Conservation (phyloP, 345 rosid species). For the Isatis tinctoria region DNA sequence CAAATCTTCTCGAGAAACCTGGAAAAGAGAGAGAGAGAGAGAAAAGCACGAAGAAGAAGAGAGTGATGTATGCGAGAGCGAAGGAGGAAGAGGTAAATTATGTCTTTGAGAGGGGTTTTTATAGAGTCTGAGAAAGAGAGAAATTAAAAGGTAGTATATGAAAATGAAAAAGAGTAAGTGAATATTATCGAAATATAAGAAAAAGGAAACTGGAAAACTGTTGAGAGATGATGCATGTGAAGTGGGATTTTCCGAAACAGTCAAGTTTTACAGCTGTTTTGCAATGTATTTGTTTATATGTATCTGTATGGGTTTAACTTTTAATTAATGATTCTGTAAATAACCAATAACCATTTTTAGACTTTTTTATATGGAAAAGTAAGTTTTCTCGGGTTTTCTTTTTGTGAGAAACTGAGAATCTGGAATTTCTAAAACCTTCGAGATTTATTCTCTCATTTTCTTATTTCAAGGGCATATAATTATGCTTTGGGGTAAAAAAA, state of each 20-base stretch:
- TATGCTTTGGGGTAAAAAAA: too few relatives aligned
- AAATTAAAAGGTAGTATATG: neutral
- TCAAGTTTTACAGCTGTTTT: slow-evolving; percentile 28
- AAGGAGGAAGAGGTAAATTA: slow-evolving; percentile 26
- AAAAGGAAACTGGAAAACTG: neutral
- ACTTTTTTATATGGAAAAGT: neutral
- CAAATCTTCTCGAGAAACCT: neutral
- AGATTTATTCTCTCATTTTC: neutral
- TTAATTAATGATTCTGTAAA: neutral
- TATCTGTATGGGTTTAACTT: slow-evolving; percentile 1
- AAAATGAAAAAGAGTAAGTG: neutral
- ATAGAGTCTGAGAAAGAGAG: slow-evolving; percentile 2
- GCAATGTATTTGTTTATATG: slow-evolving; percentile 11
- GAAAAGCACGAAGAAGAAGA: neutral
- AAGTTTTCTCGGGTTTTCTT: neutral
- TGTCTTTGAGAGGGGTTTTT: slow-evolving; percentile 4
- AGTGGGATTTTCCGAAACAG: slow-evolving; percentile 26
- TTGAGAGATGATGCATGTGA: slow-evolving; percentile 22
- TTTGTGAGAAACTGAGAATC: neutral
- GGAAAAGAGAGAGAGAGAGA: neutral
- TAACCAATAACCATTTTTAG: slow-evolving; percentile 1
- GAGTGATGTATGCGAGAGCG: slow-evolving; percentile 7
- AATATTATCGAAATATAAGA: neutral
- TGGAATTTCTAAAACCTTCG: neutral
- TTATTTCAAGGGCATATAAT: too few relatives aligned